These are phyloP conservation scores for Furculomyces boomerangus DNA, from an alignment of 371 early-diverging fungal species.

Conservation along the genomic window DNA sequence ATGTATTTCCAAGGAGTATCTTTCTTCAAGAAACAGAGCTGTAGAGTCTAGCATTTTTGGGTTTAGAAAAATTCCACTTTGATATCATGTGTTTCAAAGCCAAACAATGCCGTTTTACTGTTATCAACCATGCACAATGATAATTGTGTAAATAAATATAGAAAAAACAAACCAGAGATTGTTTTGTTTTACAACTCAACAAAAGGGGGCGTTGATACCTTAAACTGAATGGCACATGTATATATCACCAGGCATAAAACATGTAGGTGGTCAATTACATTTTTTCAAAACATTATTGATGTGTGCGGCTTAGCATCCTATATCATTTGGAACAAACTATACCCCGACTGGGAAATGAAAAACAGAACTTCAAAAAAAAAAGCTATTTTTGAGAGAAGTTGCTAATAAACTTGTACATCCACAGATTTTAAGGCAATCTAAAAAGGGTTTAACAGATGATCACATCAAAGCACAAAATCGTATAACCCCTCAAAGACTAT, in stretches of 20 bases:
- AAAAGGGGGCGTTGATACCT: background rate
- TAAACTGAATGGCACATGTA: background rate
- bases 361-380: background rate
- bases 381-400: background rate
- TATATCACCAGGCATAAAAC: background rate
- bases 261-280: background rate
- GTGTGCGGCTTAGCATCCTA: background rate
- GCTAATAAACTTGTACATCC: background rate
- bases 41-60: background rate
- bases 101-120: background rate
- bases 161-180: background rate
- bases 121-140: background rate
- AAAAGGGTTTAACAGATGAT: background rate
- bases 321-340: background rate
- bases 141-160: background rate
- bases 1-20: background rate
- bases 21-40: background rate
- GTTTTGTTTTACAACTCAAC: background rate
- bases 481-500: too few relatives aligned
- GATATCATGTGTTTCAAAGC: background rate
- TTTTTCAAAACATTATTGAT: background rate
- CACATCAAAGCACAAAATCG: background rate
- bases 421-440: background rate
- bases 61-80: background rate
- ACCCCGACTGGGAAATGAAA: background rate